Conservation (phyloP, 2,329 filamentous ascomycete species). For the Ceratocystis albifundus region DNA sequence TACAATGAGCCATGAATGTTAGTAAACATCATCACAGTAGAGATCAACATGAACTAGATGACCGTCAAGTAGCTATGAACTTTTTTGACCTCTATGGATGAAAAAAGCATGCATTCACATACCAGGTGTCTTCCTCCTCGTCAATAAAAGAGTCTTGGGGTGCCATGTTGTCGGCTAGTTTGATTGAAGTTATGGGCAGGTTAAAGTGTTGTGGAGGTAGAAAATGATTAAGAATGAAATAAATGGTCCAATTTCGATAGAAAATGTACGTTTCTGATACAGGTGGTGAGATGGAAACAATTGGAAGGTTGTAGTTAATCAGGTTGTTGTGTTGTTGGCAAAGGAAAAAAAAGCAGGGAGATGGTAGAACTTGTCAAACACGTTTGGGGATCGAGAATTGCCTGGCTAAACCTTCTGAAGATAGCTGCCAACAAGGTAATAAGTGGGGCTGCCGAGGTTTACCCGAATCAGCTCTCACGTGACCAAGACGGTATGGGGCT, state of each 20-base stretch:
- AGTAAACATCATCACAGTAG: neutral
- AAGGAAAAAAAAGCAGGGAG: conserved; percentile 17
- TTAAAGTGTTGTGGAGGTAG: conserved; percentile 24
- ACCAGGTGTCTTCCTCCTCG: conserved; percentile 61
- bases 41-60: neutral
- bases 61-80: neutral
- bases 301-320: conserved; percentile 3
- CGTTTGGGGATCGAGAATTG: conserved; percentile 11
- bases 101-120: conserved; percentile 28
- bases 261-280: neutral
- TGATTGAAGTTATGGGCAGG: conserved; percentile 18
- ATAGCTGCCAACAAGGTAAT: conserved; percentile 4
- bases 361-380: conserved; percentile 23
- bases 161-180: conserved; percentile 40
- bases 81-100: neutral
- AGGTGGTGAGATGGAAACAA: conserved; percentile 6
- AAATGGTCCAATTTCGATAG: neutral
- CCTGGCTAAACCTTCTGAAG: neutral
- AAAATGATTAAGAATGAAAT: conserved; percentile 22
- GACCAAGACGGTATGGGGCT: no score
- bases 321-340: conserved; percentile 2
- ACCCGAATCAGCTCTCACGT: neutral
- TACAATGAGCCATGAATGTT: conserved; percentile 24
- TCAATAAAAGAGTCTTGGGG: conserved; percentile 61
- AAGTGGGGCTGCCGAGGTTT: conserved; percentile 1